Evolutionary conservation across 352 stramenopile genomes (phyloP).

Genomic region (Phytophthora meadii): DNA sequence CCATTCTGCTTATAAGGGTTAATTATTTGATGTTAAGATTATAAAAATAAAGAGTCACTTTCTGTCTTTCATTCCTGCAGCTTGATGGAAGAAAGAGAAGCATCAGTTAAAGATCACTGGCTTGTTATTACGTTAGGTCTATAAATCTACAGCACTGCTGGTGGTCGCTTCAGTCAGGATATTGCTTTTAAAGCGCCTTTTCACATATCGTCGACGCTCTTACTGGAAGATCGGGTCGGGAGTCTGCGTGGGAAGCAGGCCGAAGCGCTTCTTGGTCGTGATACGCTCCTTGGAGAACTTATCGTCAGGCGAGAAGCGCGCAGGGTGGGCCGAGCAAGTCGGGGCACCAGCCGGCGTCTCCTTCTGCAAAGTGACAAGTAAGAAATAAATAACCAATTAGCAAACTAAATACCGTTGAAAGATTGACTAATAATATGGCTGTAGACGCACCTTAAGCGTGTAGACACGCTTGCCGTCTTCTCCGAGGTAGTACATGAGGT

Average conservation of each 20-base stretch:
- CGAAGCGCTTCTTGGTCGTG: conserved; percentile 98
- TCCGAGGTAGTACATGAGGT: conserved; percentile 99
- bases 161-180: conserved; percentile 4
- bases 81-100: neutral
- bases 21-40: neutral
- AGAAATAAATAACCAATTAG: conserved; percentile 5
- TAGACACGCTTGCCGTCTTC: conserved; percentile 97
- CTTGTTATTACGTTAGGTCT: conserved; percentile 42
- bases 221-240: conserved; percentile 89
- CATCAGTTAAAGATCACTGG: conserved; percentile 23
- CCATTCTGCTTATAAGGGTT: conserved; percentile 27
- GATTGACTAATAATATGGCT: neutral
- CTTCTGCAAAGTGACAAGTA: conserved; percentile 81
- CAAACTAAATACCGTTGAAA: neutral
- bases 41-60: conserved; percentile 1
- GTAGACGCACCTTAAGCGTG: conserved; percentile 95
- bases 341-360: conserved; percentile 92
- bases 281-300: conserved; percentile 99
- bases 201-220: neutral
- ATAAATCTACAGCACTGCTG: conserved; percentile 42
- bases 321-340: conserved; percentile 97
- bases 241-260: conserved; percentile 96
- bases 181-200: neutral
- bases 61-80: neutral
- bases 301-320: conserved; percentile 99